Evolutionary conservation across 2,329 filamentous ascomycete species (phyloP).

Genomic region (Alternaria hordeiaustralica): DNA sequence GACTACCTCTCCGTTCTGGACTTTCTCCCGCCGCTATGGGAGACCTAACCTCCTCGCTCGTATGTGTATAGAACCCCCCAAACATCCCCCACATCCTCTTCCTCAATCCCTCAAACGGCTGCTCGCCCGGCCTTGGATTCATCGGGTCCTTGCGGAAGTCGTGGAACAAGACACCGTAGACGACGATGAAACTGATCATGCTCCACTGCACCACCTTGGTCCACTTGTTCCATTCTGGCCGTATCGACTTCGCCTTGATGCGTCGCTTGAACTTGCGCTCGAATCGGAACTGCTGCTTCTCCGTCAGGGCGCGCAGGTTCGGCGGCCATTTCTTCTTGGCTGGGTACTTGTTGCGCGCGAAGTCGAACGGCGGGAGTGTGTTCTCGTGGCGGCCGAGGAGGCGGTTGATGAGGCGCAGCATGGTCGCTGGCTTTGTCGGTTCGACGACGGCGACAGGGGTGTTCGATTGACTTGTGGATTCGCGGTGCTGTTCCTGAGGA

Average conservation of each 20-base stretch:
- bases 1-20: neutral
- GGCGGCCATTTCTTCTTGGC: slow-evolving; percentile 80
- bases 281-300: slow-evolving; percentile 76
- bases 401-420: slow-evolving; percentile 53
- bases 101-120: slow-evolving; percentile 39
- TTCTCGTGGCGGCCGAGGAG: slow-evolving; percentile 55
- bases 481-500: slow-evolving; percentile 8
- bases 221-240: slow-evolving; percentile 69
- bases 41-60: slow-evolving; percentile 15
- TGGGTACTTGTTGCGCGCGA: slow-evolving; percentile 65
- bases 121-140: slow-evolving; percentile 41
- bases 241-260: slow-evolving; percentile 65
- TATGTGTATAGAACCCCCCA: slow-evolving; percentile 41
- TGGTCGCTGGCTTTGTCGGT: slow-evolving; percentile 14
- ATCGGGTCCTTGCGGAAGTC: slow-evolving; percentile 55
- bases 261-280: slow-evolving; percentile 81
- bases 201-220: slow-evolving; percentile 68
- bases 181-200: slow-evolving; percentile 56
- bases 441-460: neutral
- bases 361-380: slow-evolving; percentile 46
- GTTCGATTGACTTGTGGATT: slow-evolving; percentile 1
- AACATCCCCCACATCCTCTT: slow-evolving; percentile 33
- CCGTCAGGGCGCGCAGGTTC: slow-evolving; percentile 72
- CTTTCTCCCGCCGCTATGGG: slow-evolving; percentile 3
- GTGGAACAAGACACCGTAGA: slow-evolving; percentile 68